Evolutionary conservation across 2,329 filamentous ascomycete species (phyloP).

Genomic region (Colletotrichum endophyticum): DNA sequence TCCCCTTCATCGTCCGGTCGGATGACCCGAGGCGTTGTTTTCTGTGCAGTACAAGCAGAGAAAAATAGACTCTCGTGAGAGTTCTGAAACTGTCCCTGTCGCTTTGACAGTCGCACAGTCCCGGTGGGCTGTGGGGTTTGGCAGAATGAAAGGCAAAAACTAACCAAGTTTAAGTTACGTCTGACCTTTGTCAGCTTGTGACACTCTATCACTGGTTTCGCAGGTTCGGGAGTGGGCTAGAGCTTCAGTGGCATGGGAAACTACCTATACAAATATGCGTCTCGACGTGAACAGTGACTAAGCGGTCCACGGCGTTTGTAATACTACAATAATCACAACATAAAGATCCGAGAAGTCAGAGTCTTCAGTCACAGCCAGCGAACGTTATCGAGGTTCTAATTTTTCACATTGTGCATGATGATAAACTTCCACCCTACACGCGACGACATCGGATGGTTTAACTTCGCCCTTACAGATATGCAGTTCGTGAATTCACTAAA

Average conservation of each 20-base stretch:
- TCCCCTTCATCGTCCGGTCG: neutral
- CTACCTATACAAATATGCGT: neutral
- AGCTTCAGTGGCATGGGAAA: neutral
- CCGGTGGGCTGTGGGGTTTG: neutral
- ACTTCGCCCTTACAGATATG: neutral
- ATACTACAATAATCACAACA: neutral
- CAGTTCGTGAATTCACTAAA: neutral
- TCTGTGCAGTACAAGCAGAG: neutral
- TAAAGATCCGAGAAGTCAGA: neutral
- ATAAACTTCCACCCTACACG: neutral
- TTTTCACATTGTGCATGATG: neutral
- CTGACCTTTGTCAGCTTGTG: neutral
- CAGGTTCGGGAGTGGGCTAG: neutral
- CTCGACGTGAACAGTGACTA: neutral
- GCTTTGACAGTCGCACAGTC: neutral
- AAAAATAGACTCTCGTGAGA: neutral
- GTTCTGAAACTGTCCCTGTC: neutral
- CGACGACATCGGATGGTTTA: neutral
- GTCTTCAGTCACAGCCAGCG: neutral
- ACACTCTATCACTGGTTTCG: neutral
- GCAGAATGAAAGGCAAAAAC: neutral
- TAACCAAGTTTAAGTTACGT: neutral
- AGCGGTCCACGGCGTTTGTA: neutral
- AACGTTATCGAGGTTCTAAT: neutral
- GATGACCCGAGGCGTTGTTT: neutral